These are phyloP conservation scores for Nakazawaea peltata DNA, from an alignment of 805 yeast species.

Conservation along the genomic window DNA sequence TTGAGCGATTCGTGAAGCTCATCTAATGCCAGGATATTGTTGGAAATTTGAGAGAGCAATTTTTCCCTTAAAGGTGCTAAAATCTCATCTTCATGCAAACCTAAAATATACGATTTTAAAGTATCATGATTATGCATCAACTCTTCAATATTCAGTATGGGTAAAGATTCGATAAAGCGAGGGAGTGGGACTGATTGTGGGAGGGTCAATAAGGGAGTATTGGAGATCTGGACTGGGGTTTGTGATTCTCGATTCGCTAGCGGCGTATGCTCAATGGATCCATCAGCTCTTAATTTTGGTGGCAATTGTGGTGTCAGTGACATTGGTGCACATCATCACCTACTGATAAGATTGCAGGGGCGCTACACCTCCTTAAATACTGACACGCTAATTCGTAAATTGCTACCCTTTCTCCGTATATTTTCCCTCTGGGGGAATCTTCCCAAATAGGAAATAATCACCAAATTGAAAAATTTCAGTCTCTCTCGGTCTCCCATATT, in stretches of 20 bases:
- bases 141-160: slow-evolving; percentile 3
- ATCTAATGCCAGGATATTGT: slow-evolving; percentile 1
- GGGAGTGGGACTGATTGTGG: no score
- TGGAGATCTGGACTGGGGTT: neutral
- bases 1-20: neutral
- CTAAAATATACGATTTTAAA: slow-evolving; percentile 2
- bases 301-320: neutral
- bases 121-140: slow-evolving; percentile 1
- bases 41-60: neutral
- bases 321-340: no score
- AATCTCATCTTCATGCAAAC: neutral
- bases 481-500: no score
- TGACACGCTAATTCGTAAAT: no score
- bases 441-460: no score
- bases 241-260: neutral
- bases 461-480: no score
- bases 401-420: no score
- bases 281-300: no score
- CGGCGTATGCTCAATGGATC: no score
- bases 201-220: neutral
- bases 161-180: slow-evolving; percentile 4
- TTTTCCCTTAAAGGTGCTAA: neutral
- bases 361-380: no score
- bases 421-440: no score
- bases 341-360: no score